Conservation (phyloP, 169 alveolate species). For the Perkinsus olseni region DNA sequence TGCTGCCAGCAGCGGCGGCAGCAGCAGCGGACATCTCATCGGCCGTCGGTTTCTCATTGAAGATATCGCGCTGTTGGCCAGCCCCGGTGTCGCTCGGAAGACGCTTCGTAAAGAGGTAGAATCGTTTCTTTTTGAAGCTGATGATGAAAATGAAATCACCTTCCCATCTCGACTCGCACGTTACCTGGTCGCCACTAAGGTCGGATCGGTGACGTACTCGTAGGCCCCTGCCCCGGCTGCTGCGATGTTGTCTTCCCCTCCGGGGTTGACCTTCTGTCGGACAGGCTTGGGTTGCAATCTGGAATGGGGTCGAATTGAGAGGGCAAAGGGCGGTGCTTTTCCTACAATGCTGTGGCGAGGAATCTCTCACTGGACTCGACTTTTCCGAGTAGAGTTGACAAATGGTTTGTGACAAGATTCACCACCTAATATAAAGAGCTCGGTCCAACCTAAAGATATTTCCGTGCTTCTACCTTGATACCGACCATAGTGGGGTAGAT, state of each 20-base stretch:
- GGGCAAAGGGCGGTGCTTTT: not conserved
- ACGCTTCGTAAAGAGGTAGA: constrained; percentile 78
- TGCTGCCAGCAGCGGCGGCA: constrained; percentile 19
- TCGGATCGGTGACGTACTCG: not conserved
- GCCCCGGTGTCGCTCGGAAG: constrained; percentile 76
- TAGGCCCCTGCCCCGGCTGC: not conserved
- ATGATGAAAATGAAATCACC: no score
- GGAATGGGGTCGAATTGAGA: not conserved
- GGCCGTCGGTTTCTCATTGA: constrained; percentile 71
- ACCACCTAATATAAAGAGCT: constrained; percentile 11
- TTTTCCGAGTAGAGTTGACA: constrained; percentile 20
- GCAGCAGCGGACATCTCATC: constrained; percentile 26
- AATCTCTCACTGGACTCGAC: constrained; percentile 43
- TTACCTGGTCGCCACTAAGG: not conserved
- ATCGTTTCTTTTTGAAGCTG: constrained; percentile 32
- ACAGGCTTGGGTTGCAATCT: not conserved
- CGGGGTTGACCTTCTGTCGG: not conserved
- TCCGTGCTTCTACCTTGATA: constrained; percentile 53
- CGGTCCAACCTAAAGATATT: not conserved
- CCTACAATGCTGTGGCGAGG: constrained; percentile 35
- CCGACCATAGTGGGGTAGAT: constrained; percentile 86
- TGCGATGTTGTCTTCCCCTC: not conserved
- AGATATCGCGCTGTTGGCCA: constrained; percentile 75
- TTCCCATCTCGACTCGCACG: no score
- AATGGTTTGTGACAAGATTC: constrained; percentile 52